Conservation (phyloP, 2,329 filamentous ascomycete species). For the Tetracladium maxilliforme region DNA sequence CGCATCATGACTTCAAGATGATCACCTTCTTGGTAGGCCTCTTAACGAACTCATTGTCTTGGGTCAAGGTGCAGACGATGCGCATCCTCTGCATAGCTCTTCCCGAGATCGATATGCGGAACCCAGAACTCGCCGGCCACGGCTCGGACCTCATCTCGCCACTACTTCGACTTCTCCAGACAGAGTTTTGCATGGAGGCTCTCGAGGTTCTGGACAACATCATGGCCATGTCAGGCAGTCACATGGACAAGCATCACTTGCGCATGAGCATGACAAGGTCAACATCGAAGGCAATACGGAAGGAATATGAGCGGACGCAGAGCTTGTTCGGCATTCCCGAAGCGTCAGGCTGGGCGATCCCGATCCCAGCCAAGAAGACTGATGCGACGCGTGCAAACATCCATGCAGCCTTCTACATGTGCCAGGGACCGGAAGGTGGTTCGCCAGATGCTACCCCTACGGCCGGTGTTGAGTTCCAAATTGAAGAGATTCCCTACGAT, state of each 20-base stretch:
- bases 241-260: conserved; percentile 86
- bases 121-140: conserved; percentile 76
- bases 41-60: conserved; percentile 73
- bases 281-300: conserved; percentile 71
- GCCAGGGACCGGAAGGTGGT: conserved; percentile 49
- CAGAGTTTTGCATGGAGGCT: conserved; percentile 85
- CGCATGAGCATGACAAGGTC: conserved; percentile 96
- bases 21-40: conserved; percentile 84
- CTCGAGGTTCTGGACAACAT: conserved; percentile 87
- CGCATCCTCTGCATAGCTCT: conserved; percentile 74
- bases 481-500: conserved; percentile 55
- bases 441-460: conserved; percentile 50
- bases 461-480: conserved; percentile 63
- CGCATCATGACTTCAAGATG: conserved; percentile 68
- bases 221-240: conserved; percentile 82
- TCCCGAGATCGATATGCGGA: conserved; percentile 84
- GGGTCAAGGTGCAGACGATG: conserved; percentile 91
- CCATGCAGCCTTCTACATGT: conserved; percentile 92
- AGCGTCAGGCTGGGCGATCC: conserved; percentile 90
- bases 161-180: conserved; percentile 75
- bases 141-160: conserved; percentile 93
- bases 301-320: conserved; percentile 88
- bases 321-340: conserved; percentile 95
- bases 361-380: conserved; percentile 80
- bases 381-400: conserved; percentile 80